Percentiles rank a stretch among this genome's conserved stretches.
Evolutionary conservation across 805 yeast genomes (phyloP).

Genomic region (Brettanomyces nanus): DNA sequence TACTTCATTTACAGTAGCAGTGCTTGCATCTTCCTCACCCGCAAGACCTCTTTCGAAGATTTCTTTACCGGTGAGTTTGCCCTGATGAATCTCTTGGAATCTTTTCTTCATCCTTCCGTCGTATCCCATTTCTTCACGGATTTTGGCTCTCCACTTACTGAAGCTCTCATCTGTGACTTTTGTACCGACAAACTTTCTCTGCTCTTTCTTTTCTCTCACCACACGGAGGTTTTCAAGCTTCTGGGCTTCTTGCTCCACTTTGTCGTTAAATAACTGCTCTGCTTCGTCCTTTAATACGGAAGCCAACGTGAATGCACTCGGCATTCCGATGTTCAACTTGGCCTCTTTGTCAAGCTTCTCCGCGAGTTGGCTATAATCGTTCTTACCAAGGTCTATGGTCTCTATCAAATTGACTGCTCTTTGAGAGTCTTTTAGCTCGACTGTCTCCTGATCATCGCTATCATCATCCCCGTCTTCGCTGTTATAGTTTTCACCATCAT

Average conservation of each 20-base stretch:
- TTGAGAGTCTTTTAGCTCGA: conserved; percentile 27
- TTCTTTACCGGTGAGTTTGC: conserved; percentile 79
- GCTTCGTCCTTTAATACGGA: conserved; percentile 75
- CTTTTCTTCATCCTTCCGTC: conserved; percentile 51
- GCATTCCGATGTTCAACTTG: conserved; percentile 78
- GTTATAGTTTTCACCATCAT: conserved; percentile 27
- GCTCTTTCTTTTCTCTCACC: conserved; percentile 72
- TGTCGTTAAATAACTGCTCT: conserved; percentile 57
- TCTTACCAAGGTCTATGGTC: conserved; percentile 42
- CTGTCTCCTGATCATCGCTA: conserved; percentile 41
- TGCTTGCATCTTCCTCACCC: conserved; percentile 38
- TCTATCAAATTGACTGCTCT: conserved; percentile 50
- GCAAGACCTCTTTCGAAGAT: conserved; percentile 88
- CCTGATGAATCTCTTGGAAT: conserved; percentile 52
- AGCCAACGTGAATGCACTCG: conserved; percentile 77
- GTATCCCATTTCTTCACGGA: conserved; percentile 65
- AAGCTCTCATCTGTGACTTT: conserved; percentile 77
- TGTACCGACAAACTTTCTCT: conserved; percentile 86
- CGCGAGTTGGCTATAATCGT: conserved; percentile 36
- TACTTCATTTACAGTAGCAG: conserved; percentile 21
- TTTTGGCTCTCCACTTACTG: conserved; percentile 59
- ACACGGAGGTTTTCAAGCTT: conserved; percentile 49
- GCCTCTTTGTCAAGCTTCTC: conserved; percentile 49
- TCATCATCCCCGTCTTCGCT: conserved; percentile 29
- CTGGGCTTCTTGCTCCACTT: conserved; percentile 45